Percentiles rank a stretch among this genome's conserved stretches.
Evolutionary conservation across 192 early-diverging fungal species (phyloP).

Genomic region (Backusella luteola): DNA sequence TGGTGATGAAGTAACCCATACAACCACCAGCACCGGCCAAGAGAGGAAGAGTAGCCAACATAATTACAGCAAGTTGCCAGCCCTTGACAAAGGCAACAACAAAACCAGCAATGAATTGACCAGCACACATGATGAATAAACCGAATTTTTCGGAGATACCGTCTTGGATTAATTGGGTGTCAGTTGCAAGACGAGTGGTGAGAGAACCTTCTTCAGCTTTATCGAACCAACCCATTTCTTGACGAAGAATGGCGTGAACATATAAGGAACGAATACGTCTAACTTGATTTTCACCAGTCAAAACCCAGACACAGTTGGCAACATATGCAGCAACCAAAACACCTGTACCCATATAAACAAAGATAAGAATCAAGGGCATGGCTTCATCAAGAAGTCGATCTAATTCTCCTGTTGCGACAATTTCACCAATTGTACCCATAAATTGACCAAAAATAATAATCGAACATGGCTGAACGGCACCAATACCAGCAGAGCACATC

Average conservation of each 20-base stretch:
- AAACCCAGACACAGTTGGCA: constrained; percentile 55
- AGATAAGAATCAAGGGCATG: constrained; percentile 36
- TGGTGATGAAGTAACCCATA: constrained; percentile 42
- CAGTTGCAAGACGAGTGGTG: constrained; percentile 79
- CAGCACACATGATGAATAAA: constrained; percentile 57
- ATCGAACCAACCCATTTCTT: constrained; percentile 88
- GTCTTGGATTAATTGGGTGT: constrained; percentile 82
- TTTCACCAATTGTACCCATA: constrained; percentile 1
- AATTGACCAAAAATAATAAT: constrained; percentile 38
- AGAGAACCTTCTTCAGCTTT: constrained; percentile 70
- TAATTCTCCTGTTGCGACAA: constrained; percentile 2
- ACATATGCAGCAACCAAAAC: constrained; percentile 57
- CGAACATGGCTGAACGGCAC: constrained; percentile 30
- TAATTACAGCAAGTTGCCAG: constrained; percentile 80
- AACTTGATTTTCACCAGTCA: constrained; percentile 59
- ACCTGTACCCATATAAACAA: constrained; percentile 58
- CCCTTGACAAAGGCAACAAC: constrained; percentile 70
- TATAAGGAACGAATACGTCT: constrained; percentile 74
- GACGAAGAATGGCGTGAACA: constrained; percentile 71
- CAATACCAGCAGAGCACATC: constrained; percentile 25
- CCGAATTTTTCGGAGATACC: constrained; percentile 83
- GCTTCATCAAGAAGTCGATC: constrained; percentile 2
- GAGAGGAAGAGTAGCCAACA: constrained; percentile 72
- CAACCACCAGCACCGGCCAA: constrained; percentile 43
- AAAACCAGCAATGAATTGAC: constrained; percentile 69